Evolutionary conservation across 2,329 filamentous ascomycete species (phyloP).

Genomic region (Diatrype stigma): DNA sequence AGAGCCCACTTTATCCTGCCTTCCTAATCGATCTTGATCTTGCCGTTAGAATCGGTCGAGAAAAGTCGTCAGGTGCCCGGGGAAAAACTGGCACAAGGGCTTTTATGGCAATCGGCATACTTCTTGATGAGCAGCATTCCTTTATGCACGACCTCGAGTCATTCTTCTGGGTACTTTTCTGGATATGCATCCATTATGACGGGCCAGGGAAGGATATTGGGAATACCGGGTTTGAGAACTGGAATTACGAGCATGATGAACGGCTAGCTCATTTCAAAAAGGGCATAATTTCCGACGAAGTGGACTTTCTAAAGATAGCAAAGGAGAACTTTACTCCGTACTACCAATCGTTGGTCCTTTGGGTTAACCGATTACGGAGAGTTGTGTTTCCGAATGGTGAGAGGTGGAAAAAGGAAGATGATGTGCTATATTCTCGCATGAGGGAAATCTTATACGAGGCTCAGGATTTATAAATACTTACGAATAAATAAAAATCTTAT

Average conservation of each 20-base stretch:
- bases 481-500: no score
- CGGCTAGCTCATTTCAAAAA: neutral
- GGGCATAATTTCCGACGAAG: neutral
- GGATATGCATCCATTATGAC: slow-evolving; percentile 31
- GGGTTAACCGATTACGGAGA: neutral
- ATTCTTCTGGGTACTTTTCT: slow-evolving; percentile 38
- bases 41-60: slow-evolving; percentile 24
- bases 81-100: slow-evolving; percentile 34
- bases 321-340: neutral
- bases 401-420: neutral
- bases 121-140: slow-evolving; percentile 32
- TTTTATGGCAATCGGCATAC: slow-evolving; percentile 36
- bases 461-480: no score
- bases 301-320: neutral
- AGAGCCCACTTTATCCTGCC: slow-evolving; percentile 26
- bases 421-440: neutral
- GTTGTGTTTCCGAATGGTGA: neutral
- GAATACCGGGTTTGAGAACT: neutral
- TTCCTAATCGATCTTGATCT: slow-evolving; percentile 32
- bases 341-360: neutral
- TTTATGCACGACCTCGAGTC: slow-evolving; percentile 39
- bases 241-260: neutral
- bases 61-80: slow-evolving; percentile 25
- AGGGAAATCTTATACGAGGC: no score
- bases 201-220: slow-evolving; percentile 16